Conservation (phyloP, 352 stramenopile species). For the Phytophthora sp. region DNA sequence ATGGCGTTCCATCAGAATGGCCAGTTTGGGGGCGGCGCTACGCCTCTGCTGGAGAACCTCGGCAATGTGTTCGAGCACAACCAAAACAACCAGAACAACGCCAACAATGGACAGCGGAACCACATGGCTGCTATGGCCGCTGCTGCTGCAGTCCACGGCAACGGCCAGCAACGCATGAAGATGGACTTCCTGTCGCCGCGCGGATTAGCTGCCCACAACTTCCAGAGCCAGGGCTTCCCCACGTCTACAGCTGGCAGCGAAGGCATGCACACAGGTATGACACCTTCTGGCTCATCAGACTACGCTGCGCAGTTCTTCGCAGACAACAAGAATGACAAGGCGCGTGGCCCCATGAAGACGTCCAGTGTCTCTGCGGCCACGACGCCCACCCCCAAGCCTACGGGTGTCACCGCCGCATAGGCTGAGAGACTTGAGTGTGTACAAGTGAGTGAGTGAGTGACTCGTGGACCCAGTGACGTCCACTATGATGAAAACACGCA, state of each 20-base stretch:
- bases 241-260: constrained; percentile 24
- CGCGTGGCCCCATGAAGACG: constrained; percentile 41
- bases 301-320: constrained; percentile 79
- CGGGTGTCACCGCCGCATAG: constrained; percentile 56
- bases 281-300: constrained; percentile 43
- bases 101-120: constrained; percentile 18
- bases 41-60: constrained; percentile 67
- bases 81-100: constrained; percentile 32
- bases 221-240: constrained; percentile 48
- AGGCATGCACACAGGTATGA: constrained; percentile 22
- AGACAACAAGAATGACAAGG: constrained; percentile 59
- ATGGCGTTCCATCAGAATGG: constrained; percentile 57
- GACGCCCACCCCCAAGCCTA: constrained; percentile 49
- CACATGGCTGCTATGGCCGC: constrained; percentile 40
- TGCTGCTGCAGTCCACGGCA: constrained; percentile 31
- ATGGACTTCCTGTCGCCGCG: constrained; percentile 58
- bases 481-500: constrained; percentile 10
- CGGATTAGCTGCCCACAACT: constrained; percentile 37
- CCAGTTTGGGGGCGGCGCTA: constrained; percentile 43
- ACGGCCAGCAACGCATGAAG: constrained; percentile 52
- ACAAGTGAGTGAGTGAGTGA: constrained; percentile 26
- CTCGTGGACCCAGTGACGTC: constrained; percentile 10
- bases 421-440: constrained; percentile 15
- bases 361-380: constrained; percentile 37
- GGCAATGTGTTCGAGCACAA: constrained; percentile 70